Base-by-base conservation (phyloP, 441 rosid genomes). In the Adansonia grandidieri region DNA sequence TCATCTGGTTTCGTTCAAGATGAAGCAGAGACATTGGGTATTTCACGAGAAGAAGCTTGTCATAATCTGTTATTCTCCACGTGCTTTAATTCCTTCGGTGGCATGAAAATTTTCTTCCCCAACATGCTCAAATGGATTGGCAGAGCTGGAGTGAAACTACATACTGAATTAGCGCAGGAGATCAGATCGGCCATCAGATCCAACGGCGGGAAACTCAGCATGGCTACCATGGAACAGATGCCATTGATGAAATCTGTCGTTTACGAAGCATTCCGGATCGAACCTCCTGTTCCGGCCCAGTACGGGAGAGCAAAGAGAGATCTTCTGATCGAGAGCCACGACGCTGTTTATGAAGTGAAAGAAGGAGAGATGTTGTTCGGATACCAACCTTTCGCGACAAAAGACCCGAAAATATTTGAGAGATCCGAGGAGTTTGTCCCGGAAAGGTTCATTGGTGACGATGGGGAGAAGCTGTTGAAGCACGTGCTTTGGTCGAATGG, bases 401-500 rank as follows among this genome's bases (percentile, higher is more conserved):
- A 76, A 63, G 97, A 92, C 45, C 90, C 92, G 74, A 88, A 77
- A 60, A 88, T 92, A 1, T 92, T 92, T 78, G 89, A 86, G 4
- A 57, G 86, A 22, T 72, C 92, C 9, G 91, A 89, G 61, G 92
- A 92, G 83, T 92, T 87, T 73, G 87, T 93, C 20, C 75, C 94
- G n/a, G 97, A 89, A 17, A 77, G 98, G 56, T 94, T 93, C 78
- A 78, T 91, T 0, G 95, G 98, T 9, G 93, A 88, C 9, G 93
- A 89, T 17, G 98, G 97, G 5, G 94, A 91, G 89, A 84, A 68
- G 84, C 10, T 91, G 78, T 70, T 95, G 67, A 40, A 74, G 82
- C 82, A 95, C 79, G 91, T 93, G 79, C 58, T 93, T 14, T 95
- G 98, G 98, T 95, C 98, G 0, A 95, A 95, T 14, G 98, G 98